Percentiles rank a stretch among this genome's conserved stretches.
phyloP scores from a whole-genome alignment of 108 stramenopile species.

The Pseudonitzschia multistriata region DNA sequence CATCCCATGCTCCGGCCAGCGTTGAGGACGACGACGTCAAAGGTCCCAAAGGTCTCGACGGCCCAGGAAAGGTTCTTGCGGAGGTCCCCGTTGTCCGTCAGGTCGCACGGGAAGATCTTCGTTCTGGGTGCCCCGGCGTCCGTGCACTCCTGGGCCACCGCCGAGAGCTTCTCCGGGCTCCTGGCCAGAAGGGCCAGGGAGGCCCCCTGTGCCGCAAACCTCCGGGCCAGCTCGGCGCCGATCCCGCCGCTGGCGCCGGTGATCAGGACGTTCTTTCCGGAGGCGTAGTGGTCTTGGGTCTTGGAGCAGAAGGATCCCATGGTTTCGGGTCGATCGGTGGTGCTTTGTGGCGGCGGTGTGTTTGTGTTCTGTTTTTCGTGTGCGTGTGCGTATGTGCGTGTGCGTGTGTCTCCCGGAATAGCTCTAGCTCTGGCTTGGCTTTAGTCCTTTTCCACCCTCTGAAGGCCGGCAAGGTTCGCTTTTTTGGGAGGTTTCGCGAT shows the following conservation, averaged over 20 bases:
- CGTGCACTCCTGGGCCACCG: constrained; percentile 33
- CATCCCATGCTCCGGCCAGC: constrained; percentile 29
- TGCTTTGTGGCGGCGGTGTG: no score
- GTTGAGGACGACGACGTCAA: constrained; percentile 28
- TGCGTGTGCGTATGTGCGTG: no score
- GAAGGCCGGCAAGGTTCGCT: no score
- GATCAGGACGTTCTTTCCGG: constrained; percentile 42
- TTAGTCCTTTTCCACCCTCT: no score
- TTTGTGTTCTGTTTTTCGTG: no score
- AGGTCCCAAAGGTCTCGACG: background rate
- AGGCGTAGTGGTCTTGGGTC: background rate
- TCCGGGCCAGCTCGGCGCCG: constrained; percentile 48
- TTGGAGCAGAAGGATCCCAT: no score
- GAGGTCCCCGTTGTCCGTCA: constrained; percentile 15
- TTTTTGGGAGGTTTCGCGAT: no score
- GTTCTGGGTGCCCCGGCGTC: constrained; percentile 4
- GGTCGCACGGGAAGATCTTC: constrained; percentile 15
- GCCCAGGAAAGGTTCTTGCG: constrained; percentile 13
- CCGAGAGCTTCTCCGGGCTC: constrained; percentile 19
- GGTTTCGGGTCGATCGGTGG: no score
- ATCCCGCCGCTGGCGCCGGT: constrained; percentile 50
- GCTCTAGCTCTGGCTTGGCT: no score
- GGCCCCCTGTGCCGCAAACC: constrained; percentile 39
- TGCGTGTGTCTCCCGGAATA: no score
- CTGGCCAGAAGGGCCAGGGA: constrained; percentile 36